Evolutionary conservation across 2,329 filamentous ascomycete genomes (phyloP).

Genomic region (Onygenales sp.): DNA sequence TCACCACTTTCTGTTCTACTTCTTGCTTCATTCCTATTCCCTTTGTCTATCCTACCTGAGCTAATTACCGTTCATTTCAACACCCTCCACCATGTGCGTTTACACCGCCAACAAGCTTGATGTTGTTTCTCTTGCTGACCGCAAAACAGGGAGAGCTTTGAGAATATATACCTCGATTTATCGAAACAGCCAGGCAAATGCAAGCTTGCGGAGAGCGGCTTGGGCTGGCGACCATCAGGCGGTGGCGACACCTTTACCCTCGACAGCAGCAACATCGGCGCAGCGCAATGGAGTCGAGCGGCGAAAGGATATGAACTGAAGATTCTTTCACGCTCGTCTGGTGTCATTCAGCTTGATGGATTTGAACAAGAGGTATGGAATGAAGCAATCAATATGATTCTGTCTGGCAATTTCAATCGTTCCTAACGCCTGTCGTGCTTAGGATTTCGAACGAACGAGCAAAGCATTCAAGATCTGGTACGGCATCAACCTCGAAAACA

Average conservation of each 20-base stretch:
- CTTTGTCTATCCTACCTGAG: background rate
- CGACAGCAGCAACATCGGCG: constrained; percentile 73
- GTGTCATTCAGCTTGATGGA: constrained; percentile 86
- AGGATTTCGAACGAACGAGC: constrained; percentile 80
- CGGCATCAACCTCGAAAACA: constrained; percentile 80
- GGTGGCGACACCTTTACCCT: constrained; percentile 91
- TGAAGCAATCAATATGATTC: background rate
- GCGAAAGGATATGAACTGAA: constrained; percentile 90
- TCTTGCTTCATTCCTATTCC: background rate
- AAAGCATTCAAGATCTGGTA: constrained; percentile 99
- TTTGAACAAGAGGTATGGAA: constrained; percentile 68
- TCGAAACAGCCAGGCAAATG: constrained; percentile 89
- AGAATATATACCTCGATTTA: constrained; percentile 92
- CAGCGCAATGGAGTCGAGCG: constrained; percentile 89
- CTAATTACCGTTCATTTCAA: background rate
- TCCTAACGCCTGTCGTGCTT: constrained; percentile 12
- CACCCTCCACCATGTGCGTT: constrained; percentile 8
- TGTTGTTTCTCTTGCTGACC: constrained; percentile 3
- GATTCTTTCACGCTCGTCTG: constrained; percentile 73
- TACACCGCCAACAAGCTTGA: background rate
- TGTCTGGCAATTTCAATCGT: background rate
- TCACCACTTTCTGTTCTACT: background rate
- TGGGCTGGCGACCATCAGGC: constrained; percentile 86
- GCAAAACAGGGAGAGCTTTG: constrained; percentile 70
- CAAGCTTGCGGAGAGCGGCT: constrained; percentile 84